phyloP scores from a whole-genome alignment of 208 protist species.

The Trypanosoma caninum region DNA sequence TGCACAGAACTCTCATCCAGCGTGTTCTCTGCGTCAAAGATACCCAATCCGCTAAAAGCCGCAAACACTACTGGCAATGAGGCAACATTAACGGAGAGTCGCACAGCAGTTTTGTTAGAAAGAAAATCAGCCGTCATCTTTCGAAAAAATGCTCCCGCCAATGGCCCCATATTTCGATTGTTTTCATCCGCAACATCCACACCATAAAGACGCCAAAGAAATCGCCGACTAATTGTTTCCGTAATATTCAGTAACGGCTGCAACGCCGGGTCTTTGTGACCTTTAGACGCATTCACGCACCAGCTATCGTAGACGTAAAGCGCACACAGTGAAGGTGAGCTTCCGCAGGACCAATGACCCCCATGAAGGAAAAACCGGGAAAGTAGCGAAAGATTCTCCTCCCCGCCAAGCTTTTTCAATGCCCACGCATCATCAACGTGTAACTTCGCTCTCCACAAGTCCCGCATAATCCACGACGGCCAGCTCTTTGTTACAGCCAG shows the following conservation, averaged over 20 bases:
- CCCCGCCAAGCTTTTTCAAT: neutral
- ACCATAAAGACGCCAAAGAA: conserved; percentile 20
- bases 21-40: conserved; percentile 12
- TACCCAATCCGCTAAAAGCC: neutral
- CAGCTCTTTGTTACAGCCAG: conserved; percentile 17
- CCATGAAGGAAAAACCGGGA: conserved; percentile 9
- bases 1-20: neutral
- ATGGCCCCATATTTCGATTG: conserved; percentile 9
- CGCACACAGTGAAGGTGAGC: conserved; percentile 17
- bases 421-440: conserved; percentile 20
- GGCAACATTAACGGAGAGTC: conserved; percentile 10
- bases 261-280: conserved; percentile 3
- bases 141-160: conserved; percentile 16
- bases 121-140: neutral
- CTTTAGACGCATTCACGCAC: conserved; percentile 11
- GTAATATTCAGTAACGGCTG: neutral
- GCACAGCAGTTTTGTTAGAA: neutral
- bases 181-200: neutral
- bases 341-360: neutral
- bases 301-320: conserved; percentile 20
- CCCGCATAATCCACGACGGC: conserved; percentile 11
- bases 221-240: conserved; percentile 1
- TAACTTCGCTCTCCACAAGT: conserved; percentile 6
- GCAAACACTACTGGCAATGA: conserved; percentile 15
- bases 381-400: conserved; percentile 1